Percentiles rank a stretch among this genome's conserved stretches.
Evolutionary conservation across 495 filamentous ascomycete species (phyloP).

Genomic region (Daldinia childiae): DNA sequence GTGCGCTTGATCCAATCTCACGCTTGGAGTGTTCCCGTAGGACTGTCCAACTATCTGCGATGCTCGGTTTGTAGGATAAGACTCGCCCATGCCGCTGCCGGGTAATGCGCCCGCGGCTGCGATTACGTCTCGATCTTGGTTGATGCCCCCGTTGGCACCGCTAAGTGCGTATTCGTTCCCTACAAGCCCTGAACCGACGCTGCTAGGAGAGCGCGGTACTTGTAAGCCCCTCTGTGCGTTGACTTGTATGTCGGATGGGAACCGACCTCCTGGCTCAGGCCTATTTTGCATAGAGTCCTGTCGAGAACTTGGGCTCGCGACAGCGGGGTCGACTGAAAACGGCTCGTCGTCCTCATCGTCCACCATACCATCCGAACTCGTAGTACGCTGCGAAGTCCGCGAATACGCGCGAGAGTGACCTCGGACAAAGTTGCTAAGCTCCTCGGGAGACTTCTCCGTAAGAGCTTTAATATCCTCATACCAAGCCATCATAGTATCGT

Average conservation of each 20-base stretch:
- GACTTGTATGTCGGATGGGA: conserved; percentile 86
- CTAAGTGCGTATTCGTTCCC: conserved; percentile 40
- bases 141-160: conserved; percentile 21
- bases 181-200: conserved; percentile 72
- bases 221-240: conserved; percentile 75
- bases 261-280: conserved; percentile 85
- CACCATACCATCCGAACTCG: conserved; percentile 76
- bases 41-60: conserved; percentile 42
- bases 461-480: conserved; percentile 90
- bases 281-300: conserved; percentile 64
- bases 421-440: conserved; percentile 85
- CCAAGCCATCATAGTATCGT: conserved; percentile 98
- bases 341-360: conserved; percentile 90
- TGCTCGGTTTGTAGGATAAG: conserved; percentile 24
- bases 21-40: conserved; percentile 47
- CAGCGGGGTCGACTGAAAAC: conserved; percentile 68
- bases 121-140: conserved; percentile 62
- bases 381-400: conserved; percentile 69
- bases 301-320: conserved; percentile 55
- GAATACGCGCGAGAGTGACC: conserved; percentile 79
- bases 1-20: conserved; percentile 48
- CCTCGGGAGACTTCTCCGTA: conserved; percentile 88
- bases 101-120: conserved; percentile 64
- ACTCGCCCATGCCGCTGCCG: conserved; percentile 54
- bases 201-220: conserved; percentile 78